Base-by-base conservation (phyloP, 306 rosid species). In the Chamaecrista fasciculata region DNA sequence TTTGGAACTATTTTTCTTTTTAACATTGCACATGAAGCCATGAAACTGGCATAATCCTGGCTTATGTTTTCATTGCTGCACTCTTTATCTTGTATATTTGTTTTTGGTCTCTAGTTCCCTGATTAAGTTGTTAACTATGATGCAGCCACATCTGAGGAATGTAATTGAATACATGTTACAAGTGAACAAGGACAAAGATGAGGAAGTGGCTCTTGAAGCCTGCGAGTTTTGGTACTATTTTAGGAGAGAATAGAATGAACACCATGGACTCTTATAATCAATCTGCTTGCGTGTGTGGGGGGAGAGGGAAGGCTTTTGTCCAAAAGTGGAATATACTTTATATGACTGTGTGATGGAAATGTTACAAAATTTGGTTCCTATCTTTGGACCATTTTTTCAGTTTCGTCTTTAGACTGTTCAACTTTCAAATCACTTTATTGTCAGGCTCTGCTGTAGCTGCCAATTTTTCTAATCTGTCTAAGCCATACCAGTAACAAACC, bases 201-300 rank as follows among this genome's bases (percentile, higher is more conserved):
- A 95, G 8, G 99, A 95, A 80, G 99, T 95, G 36, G 91, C 99
- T 49, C 99, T 95, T 62, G 96, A 95, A 82, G 86, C 99, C 60
- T 95, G 99, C 84, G 99, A 95, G 91, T 95, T 95, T 81, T 95
- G 99, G 99, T 95, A 91, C 62, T 62, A 15, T 34, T 60, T 53
- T 48, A 59, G 48, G 55, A 52, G 50, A 55, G 43, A 44, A 42
- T 42, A 70, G 62, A 44, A 43, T 57, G 73, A 64, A 64, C 43
- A 58, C 57, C 12, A 20, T 69, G 52, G 40, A 53, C 16, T 53
- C 10, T 2, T n/a, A n/a, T 24, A n/a, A n/a, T 53, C 8, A 69
- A 69, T 10, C n/a, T 23, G 14, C 12, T 6, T 50, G 25, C 11
- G 16, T 34, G 37, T 37, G 36, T 11, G 31, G 1, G 77, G 58